Evolutionary conservation across 2,329 filamentous ascomycete species (phyloP), one percentile per base, ranked within the genome.

Genomic region (Fusarium transvaalense): DNA sequence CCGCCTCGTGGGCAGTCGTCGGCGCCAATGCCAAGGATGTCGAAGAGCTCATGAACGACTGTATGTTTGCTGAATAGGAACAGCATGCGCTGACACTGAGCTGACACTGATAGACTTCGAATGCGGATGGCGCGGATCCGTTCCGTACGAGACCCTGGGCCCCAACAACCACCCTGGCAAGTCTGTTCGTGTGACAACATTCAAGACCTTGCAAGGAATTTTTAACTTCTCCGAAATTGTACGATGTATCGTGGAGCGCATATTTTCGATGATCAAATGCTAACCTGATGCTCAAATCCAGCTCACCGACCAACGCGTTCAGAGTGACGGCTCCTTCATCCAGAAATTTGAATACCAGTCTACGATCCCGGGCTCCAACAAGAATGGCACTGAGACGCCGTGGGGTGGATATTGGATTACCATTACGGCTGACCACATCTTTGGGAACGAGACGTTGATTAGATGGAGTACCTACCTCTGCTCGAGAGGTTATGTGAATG

Each of bases 351-450:
- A 43, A 43, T 43, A 43, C 41, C 25, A 17, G 41, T 43, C 41
- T 29, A 43, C 41, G 25, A 43, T 43, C 23, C 41, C 41, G n/a
- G 41, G 23, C 41, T 43, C 41, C 41, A 43, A 43, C 41, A 43
- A 43, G 41, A 43, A 43, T 43, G 41, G 41, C 14, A 43, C 41
- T 13, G 23, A 43, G 23, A 43, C 41, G 41, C 41, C 41, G 41
- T 43, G 41, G 41, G 41, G 41, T 43, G 41, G 41, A 43, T 43
- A 43, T 29, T 43, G 41, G 41, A 43, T 43, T 43, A 43, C 41
- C 25, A 43, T 43, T 29, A 43, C 41, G 41, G 41, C 41, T 43
- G 41, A 43, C 41, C 41, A 43, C 23, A 29, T 43, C 41, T 43
- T 43, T 23, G 41, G 12, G 41, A 43, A 43, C 23, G 41, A 43